Evolutionary conservation across 2,329 filamentous ascomycete genomes (phyloP).

Genomic region (Pleomassaria siparia): DNA sequence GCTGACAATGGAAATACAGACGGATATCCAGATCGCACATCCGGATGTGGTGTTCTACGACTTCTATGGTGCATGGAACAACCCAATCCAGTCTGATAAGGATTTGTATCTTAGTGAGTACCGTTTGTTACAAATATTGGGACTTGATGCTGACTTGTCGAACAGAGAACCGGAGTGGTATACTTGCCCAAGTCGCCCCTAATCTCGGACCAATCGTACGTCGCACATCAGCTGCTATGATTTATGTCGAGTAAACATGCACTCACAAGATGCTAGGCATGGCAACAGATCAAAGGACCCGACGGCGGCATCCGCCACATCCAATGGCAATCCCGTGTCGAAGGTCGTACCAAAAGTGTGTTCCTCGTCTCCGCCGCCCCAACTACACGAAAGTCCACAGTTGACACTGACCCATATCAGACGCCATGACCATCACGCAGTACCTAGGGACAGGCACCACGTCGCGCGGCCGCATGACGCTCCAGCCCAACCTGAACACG

Average conservation of each 20-base stretch:
- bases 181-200: slow-evolving; percentile 62
- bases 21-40: slow-evolving; percentile 53
- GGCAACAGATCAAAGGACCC: slow-evolving; percentile 54
- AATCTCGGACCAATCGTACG: slow-evolving; percentile 59
- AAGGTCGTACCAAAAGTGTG: slow-evolving; percentile 42
- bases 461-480: slow-evolving; percentile 62
- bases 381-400: neutral
- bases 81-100: slow-evolving; percentile 40
- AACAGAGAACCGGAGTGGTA: slow-evolving; percentile 51
- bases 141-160: slow-evolving; percentile 4
- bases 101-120: slow-evolving; percentile 38
- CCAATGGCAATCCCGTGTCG: slow-evolving; percentile 65
- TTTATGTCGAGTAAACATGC: neutral
- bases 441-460: slow-evolving; percentile 64
- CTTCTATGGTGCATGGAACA: slow-evolving; percentile 61
- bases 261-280: slow-evolving; percentile 42
- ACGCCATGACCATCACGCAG: slow-evolving; percentile 43
- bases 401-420: slow-evolving; percentile 16
- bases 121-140: neutral
- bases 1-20: slow-evolving; percentile 32
- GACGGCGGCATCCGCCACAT: slow-evolving; percentile 64
- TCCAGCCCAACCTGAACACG: slow-evolving; percentile 57
- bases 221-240: neutral
- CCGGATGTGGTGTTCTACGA: slow-evolving; percentile 60
- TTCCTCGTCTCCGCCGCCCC: no score